phyloP scores from a whole-genome alignment of 768 basidiomycete species.

The Mycena vitilis region DNA sequence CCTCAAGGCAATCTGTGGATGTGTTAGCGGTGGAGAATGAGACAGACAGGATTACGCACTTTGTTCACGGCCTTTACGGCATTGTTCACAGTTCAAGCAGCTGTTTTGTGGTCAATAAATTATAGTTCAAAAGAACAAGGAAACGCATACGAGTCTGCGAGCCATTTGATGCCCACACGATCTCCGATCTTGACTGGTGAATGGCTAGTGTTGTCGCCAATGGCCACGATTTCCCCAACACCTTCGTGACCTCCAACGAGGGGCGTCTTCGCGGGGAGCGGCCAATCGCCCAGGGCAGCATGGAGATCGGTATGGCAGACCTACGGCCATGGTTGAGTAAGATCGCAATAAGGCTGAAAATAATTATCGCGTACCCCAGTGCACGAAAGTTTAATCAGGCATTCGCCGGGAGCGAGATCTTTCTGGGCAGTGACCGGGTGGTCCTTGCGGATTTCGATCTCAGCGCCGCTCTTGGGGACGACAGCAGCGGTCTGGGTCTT shows the following conservation, averaged over 20 bases:
- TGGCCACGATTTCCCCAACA: constrained; percentile 84
- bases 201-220: constrained; percentile 69
- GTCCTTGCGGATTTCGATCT: constrained; percentile 54
- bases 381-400: constrained; percentile 79
- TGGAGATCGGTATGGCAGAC: constrained; percentile 91
- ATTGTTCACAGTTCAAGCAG: constrained; percentile 82
- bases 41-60: constrained; percentile 51
- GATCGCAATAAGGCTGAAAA: background rate
- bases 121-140: background rate
- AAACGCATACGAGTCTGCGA: constrained; percentile 63
- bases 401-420: constrained; percentile 75
- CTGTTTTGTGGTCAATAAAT: constrained; percentile 26
- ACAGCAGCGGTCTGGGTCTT: constrained; percentile 58
- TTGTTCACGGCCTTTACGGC: constrained; percentile 81
- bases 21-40: background rate
- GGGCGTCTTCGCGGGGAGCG: constrained; percentile 69
- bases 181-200: constrained; percentile 80
- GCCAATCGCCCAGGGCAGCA: constrained; percentile 84
- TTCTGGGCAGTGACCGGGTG: constrained; percentile 67
- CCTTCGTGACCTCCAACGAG: constrained; percentile 90
- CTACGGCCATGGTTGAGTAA: background rate
- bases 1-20: constrained; percentile 66
- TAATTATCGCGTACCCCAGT: constrained; percentile 60
- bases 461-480: constrained; percentile 47
- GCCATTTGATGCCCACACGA: constrained; percentile 87